Base-by-base conservation (phyloP, 306 rosid species). In the Sesbania bispinosa region DNA sequence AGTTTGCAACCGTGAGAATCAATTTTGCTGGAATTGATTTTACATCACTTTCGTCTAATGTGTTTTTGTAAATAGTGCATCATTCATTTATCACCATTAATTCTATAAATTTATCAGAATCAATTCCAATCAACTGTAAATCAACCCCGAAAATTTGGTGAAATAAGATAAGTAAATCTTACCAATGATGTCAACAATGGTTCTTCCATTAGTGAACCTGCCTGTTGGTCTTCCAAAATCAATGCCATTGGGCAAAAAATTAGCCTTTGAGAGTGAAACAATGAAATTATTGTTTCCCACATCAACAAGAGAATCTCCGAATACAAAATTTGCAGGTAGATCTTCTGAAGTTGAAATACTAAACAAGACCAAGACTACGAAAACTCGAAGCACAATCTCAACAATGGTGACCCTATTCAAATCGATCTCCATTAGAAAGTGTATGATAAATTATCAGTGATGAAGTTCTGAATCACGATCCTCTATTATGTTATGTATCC, bases 151-250 rank as follows among this genome's bases (percentile, higher is more conserved):
- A n/a, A n/a, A n/a, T n/a, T n/a, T n/a, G n/a, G n/a, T n/a, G n/a
- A n/a, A n/a, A n/a, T 55, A 26, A 32, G 8, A 26, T 24, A 46
- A 13, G n/a, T 32, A 60, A 30, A n/a, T 64, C 82, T 81, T 78
- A 75, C 97, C 91, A 72, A 85, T 13, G 39, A 92, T 82, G 69
- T 92, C 92, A 5, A 71, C 32, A 21, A 82, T 74, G 52, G 93
- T 92, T 87, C 91, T 84, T 63, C 92, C 92, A 71, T 89, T 89
- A n/a, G 93, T 89, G 79, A 61, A 92, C 52, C 93, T 53, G 8
- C 97, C 92, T 0, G 92, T 89, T 13, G 96, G 96, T 63, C 4
- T 33, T 51, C 93, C 93, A 27, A 87, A 84, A 85, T 92, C 92
- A 42, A 92, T 82, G 8, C 93, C 96, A 36, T 80, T 78, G 5